These are phyloP conservation scores for Wickerhamiella shivajii DNA, from an alignment of 805 yeast species.

Conservation along the genomic window DNA sequence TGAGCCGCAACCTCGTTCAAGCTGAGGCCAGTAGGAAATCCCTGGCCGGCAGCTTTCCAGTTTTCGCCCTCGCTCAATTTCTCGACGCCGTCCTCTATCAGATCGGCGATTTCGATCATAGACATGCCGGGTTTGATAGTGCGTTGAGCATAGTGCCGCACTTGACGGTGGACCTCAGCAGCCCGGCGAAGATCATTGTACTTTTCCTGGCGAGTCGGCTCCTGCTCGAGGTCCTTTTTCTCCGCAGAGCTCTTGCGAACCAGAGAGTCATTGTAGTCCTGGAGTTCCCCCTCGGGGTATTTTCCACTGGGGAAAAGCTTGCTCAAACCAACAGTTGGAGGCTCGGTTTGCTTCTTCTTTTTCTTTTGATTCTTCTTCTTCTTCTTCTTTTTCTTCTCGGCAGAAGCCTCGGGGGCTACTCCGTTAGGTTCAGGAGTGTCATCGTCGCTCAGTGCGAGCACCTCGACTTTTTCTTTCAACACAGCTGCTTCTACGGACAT, in stretches of 20 bases:
- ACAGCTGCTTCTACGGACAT: not conserved
- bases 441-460: conserved; percentile 10
- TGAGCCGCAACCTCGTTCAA: conserved; percentile 94
- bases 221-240: conserved; percentile 47
- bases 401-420: conserved; percentile 23
- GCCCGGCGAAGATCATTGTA: conserved; percentile 91
- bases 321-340: conserved; percentile 47
- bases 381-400: conserved; percentile 29
- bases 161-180: conserved; percentile 91
- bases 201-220: conserved; percentile 27
- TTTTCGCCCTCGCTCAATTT: conserved; percentile 50
- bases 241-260: conserved; percentile 79
- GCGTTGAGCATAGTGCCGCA: conserved; percentile 62
- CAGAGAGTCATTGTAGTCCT: conserved; percentile 9
- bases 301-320: conserved; percentile 49
- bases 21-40: conserved; percentile 97
- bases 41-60: conserved; percentile 62
- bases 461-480: conserved; percentile 9
- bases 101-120: conserved; percentile 77
- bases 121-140: conserved; percentile 81
- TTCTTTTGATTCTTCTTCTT: conserved; percentile 49
- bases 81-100: conserved; percentile 74
- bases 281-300: conserved; percentile 19
- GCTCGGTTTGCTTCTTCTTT: conserved; percentile 34
- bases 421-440: conserved; percentile 10